A percentile compares a stretch with the other conserved stretches of the same genome.
Conservation (phyloP, 768 basidiomycete genomes). For the Rubroboletus satanas region DNA sequence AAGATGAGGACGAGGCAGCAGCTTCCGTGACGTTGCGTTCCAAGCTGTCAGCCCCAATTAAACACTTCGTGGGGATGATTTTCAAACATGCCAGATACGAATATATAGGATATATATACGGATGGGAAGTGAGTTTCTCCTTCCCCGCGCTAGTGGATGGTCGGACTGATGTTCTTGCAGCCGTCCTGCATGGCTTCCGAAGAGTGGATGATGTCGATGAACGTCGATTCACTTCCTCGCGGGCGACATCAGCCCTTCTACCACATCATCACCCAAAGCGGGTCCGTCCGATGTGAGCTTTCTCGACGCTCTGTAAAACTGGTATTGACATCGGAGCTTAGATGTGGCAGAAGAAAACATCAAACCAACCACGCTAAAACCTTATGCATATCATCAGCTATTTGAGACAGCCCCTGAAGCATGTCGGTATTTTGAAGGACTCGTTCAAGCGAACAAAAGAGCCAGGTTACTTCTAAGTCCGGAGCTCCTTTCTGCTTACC, state of each 20-base stretch:
- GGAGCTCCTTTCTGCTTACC: constrained; percentile 41
- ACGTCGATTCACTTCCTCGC: constrained; percentile 35
- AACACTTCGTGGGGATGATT: constrained; percentile 49
- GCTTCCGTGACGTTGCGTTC: constrained; percentile 27
- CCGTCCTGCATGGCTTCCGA: constrained; percentile 38
- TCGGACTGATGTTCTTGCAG: constrained; percentile 9
- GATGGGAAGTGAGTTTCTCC: constrained; percentile 44
- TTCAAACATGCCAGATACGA: constrained; percentile 39
- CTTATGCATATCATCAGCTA: constrained; percentile 21
- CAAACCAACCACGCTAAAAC: constrained; percentile 15
- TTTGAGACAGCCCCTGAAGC: constrained; percentile 25
- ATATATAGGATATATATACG: constrained; percentile 43
- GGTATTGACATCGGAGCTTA: constrained; percentile 9
- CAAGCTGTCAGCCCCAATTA: constrained; percentile 22
- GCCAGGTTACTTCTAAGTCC: constrained; percentile 41
- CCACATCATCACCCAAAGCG: constrained; percentile 33
- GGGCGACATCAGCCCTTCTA: constrained; percentile 53
- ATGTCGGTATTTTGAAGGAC: constrained; percentile 38
- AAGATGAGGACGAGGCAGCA: constrained; percentile 30
- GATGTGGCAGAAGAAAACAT: constrained; percentile 39
- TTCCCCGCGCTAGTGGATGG: background rate
- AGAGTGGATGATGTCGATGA: constrained; percentile 44
- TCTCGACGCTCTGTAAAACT: background rate
- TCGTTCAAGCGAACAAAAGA: constrained; percentile 22
- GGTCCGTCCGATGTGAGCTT: constrained; percentile 37